Evolutionary conservation across 257 asterid genomes (phyloP).

Genomic region (Anisodus acutangulus): DNA sequence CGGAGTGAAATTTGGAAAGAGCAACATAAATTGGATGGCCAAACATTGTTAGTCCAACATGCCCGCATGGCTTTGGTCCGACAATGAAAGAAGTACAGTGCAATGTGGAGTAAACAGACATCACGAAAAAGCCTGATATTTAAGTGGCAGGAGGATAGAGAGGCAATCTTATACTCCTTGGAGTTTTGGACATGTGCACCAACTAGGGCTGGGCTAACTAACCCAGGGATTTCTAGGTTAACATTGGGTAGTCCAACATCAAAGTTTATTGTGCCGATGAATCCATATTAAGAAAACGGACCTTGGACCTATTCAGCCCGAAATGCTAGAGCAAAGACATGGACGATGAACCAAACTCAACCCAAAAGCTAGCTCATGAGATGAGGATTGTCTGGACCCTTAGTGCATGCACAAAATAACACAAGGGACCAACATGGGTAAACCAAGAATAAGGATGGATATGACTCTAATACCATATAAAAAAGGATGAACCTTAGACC

Average conservation of each 20-base stretch:
- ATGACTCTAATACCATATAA: neutral
- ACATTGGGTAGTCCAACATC: neutral
- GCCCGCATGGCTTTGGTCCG: neutral
- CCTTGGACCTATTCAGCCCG: neutral
- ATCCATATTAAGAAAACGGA: neutral
- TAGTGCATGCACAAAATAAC: neutral
- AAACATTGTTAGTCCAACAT: neutral
- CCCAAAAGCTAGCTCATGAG: neutral
- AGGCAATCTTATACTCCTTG: neutral
- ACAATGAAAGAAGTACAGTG: conserved; percentile 9
- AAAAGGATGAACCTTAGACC: neutral
- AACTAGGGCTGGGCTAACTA: conserved; percentile 18
- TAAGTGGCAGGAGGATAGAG: conserved; percentile 4
- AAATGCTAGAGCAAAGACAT: neutral
- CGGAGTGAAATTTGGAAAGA: neutral
- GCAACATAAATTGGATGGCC: neutral
- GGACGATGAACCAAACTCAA: neutral
- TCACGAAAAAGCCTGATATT: neutral
- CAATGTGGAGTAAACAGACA: conserved; percentile 2
- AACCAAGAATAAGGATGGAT: neutral
- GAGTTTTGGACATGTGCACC: conserved; percentile 17
- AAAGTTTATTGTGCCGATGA: neutral
- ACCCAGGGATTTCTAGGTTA: conserved; percentile 11
- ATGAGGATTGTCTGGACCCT: neutral
- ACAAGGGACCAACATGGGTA: neutral